phyloP scores from a whole-genome alignment of 2,329 filamentous ascomycete species.

The Biscogniauxia marginata region DNA sequence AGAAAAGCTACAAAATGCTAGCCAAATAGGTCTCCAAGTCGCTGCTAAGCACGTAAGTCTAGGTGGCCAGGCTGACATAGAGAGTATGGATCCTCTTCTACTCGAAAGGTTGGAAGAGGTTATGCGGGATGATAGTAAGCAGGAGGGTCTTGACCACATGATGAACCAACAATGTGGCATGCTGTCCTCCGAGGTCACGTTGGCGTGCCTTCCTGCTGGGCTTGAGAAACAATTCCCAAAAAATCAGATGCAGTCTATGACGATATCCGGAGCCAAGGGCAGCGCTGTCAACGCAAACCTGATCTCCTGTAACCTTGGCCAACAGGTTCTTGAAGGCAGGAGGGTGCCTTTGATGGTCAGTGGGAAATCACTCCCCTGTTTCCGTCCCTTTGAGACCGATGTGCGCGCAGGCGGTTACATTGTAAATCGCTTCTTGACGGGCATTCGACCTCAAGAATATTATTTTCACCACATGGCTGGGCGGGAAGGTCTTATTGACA shows the following conservation, averaged over 20 bases:
- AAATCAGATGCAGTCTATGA: slow-evolving; percentile 99
- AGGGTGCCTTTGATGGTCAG: slow-evolving; percentile 97
- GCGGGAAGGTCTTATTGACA: slow-evolving; percentile 97
- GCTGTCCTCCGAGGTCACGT: slow-evolving; percentile 77
- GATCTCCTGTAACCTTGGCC: slow-evolving; percentile 95
- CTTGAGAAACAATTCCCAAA: slow-evolving; percentile 90
- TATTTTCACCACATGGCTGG: slow-evolving; percentile 99
- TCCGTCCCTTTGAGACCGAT: slow-evolving; percentile 86
- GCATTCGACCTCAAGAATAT: slow-evolving; percentile 95
- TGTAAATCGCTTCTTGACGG: slow-evolving; percentile 94
- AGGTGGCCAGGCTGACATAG: slow-evolving; percentile 52
- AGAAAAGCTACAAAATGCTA: slow-evolving; percentile 65
- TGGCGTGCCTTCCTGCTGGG: slow-evolving; percentile 74
- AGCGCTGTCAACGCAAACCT: slow-evolving; percentile 91
- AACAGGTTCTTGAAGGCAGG: slow-evolving; percentile 92
- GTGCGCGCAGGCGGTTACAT: slow-evolving; percentile 91
- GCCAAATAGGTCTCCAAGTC: slow-evolving; percentile 71
- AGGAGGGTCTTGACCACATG: slow-evolving; percentile 83
- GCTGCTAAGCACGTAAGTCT: slow-evolving; percentile 88
- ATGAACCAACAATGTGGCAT: slow-evolving; percentile 69
- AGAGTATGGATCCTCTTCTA: slow-evolving; percentile 68
- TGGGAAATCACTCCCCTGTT: slow-evolving; percentile 93
- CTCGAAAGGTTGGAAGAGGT: slow-evolving; percentile 82
- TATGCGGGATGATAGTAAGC: slow-evolving; percentile 85
- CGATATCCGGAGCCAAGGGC: slow-evolving; percentile 92